Base-by-base conservation (phyloP, 1,139 yeast species). In the Yamadazyma sp. region DNA sequence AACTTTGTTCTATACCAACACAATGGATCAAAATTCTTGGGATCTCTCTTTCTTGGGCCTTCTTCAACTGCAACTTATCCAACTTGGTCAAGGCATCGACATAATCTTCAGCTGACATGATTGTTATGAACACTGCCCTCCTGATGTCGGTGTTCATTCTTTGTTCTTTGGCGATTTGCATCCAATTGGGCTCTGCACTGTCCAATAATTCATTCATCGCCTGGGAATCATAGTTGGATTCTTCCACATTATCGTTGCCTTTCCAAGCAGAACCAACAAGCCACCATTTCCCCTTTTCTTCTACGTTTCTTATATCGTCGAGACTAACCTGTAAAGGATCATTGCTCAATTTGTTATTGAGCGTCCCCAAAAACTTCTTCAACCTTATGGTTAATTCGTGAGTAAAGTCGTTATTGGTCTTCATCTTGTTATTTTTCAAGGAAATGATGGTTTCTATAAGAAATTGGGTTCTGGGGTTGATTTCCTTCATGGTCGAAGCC, bases 221-320 rank as follows among this genome's bases (percentile, higher is more conserved):
- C 15, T 60, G 58, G 14, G 58, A 56, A 38, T 69, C 61, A 25
- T 37, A 46, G 33, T 62, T 57, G 2, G 28, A 37, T 10, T 61
- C 65, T 10, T 58, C 63, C 4, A 56, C 29, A 2, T 40, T 39
- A 24, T 71, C 73, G 37, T 56, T 54, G 1, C 91, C 91, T 54
- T 80, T 86, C 97, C 98, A 92, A 0, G 98, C 96, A 3, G 98
- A 87, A 33, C 99, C 98, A 27, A 94, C 91, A 32, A 92, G 71
- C 99, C 98, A 94, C 99, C 99, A 94, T 61, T 91, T 92, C 41
- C 98, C 98, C 47, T 81, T 77, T 0, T 83, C 77, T 10, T 82
- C 87, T 22, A 87, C 75, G 46, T 78, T 79, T 37, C 78, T 79
- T 42, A 94, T 89, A 64, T 94, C 99, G 36, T 79, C 83, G 25